Evolutionary conservation across 129 eudicot genomes (phyloP).

Genomic region (Centaurea solstitialis): DNA sequence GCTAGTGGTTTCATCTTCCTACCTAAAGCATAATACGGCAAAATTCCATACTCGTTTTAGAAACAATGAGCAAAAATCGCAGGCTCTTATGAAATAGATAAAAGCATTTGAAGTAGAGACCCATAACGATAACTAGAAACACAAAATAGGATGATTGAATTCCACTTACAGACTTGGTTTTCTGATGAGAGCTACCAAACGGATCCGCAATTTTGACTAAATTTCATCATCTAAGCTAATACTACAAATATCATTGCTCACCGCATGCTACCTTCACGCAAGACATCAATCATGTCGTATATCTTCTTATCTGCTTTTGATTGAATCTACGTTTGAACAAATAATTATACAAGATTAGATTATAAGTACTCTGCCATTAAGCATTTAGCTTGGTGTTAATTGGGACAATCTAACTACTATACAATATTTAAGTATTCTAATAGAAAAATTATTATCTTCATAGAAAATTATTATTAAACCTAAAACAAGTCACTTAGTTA

Average conservation of each 20-base stretch:
- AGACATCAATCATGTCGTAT: conserved; percentile 89
- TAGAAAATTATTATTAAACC: no score
- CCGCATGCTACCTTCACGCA: conserved; percentile 95
- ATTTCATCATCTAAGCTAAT: neutral
- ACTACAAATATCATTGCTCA: conserved; percentile 23
- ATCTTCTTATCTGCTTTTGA: conserved; percentile 78
- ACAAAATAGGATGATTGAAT: conserved; percentile 11
- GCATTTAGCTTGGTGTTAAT: neutral
- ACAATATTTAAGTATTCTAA: no score
- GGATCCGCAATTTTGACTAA: neutral
- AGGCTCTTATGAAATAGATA: neutral
- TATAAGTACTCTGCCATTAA: neutral
- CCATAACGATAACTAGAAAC: neutral
- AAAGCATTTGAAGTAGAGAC: neutral
- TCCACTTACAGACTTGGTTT: neutral
- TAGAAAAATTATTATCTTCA: no score
- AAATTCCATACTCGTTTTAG: neutral
- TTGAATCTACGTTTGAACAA: conserved; percentile 53
- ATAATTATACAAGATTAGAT: conserved; percentile 18
- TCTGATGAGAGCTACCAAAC: neutral
- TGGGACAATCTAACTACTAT: no score
- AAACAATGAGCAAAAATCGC: neutral
- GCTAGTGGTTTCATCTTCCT: neutral
- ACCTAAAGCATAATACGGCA: neutral
- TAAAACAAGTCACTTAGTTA: no score